Base-by-base conservation (phyloP, 2,329 filamentous ascomycete genomes). In the Cyanodermella asteris region DNA sequence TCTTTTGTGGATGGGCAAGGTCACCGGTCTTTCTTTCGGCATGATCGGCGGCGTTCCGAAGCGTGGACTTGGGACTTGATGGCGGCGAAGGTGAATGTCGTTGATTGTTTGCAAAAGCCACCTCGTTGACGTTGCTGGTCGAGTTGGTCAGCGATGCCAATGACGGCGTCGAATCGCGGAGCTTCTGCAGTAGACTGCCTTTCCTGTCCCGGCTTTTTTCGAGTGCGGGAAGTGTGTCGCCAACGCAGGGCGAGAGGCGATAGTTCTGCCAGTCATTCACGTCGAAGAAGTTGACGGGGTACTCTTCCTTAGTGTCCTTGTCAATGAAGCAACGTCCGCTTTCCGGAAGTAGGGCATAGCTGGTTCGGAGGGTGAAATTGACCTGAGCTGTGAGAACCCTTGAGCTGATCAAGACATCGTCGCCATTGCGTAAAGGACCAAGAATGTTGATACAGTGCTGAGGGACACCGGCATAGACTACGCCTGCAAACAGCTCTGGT, bases 371-470 rank as follows among this genome's bases (percentile, higher is more conserved):
- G 1, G 75, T 81, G 40, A 94, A 91, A 48, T 91, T 91, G 37
- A 91, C 82, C 41, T 87, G 77, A 0, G 84, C 81, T 1, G 81
- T 91, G 10, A 94, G 59, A 1, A 93, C 73, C 35, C 78, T 77
- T 32, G 81, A 81, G 39, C 82, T 91, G 30, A 93, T 59, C 1
- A 91, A 59, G 1, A 93, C 81, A 11, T 82, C 76, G 41, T 94
- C 82, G n/a, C 82, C 82, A 38, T 91, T 84, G 18, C 82, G 70
- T 8, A 94, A 47, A 1, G 82, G 82, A 0, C 84, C 84, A 4
- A 93, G 60, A 25, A 91, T 87, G 43, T 91, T 93, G 43, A 93
- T 68, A 42, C 81, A 91, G 27, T 74, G 66, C 36, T 84, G 72
- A 1, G 82, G 82, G 2, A 73, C 69, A 6, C 82, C 84, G 2